These are phyloP conservation scores for Sophora flavescens DNA, from an alignment of 306 rosid species.

Conservation along the genomic window DNA sequence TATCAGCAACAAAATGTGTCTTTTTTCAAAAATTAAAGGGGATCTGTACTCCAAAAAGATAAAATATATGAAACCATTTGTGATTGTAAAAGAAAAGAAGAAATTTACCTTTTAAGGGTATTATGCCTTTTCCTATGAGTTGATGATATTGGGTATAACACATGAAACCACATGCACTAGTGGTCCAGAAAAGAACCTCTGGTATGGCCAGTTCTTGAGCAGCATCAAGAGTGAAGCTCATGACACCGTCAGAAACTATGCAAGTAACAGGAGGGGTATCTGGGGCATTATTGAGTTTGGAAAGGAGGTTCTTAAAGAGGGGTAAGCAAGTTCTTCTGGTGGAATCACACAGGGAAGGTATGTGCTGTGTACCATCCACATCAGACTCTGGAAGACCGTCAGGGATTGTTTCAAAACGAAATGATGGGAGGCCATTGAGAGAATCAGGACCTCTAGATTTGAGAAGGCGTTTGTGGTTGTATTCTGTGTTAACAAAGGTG, in stretches of 20 bases:
- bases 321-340: constrained; percentile 43
- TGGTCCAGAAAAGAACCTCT: constrained; percentile 56
- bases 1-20: too few relatives aligned
- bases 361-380: constrained; percentile 56
- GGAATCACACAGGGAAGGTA: constrained; percentile 51
- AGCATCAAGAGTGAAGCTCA: constrained; percentile 59
- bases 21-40: too few relatives aligned
- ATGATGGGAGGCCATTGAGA: constrained; percentile 45
- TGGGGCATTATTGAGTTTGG: constrained; percentile 39
- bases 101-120: constrained; percentile 64
- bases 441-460: constrained; percentile 47
- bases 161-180: constrained; percentile 64
- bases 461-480: constrained; percentile 53
- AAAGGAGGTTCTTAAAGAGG: constrained; percentile 55
- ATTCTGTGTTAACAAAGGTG: constrained; percentile 52
- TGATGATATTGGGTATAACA: constrained; percentile 44
- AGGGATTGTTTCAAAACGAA: constrained; percentile 51
- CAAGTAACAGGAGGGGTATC: constrained; percentile 57
- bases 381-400: constrained; percentile 68
- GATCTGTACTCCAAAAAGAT: too few relatives aligned
- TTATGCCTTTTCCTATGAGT: constrained; percentile 44
- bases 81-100: neutral
- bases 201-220: constrained; percentile 58
- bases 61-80: too few relatives aligned
- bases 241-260: constrained; percentile 55